Base-by-base conservation (phyloP, 768 basidiomycete species). In the Panus rudis region DNA sequence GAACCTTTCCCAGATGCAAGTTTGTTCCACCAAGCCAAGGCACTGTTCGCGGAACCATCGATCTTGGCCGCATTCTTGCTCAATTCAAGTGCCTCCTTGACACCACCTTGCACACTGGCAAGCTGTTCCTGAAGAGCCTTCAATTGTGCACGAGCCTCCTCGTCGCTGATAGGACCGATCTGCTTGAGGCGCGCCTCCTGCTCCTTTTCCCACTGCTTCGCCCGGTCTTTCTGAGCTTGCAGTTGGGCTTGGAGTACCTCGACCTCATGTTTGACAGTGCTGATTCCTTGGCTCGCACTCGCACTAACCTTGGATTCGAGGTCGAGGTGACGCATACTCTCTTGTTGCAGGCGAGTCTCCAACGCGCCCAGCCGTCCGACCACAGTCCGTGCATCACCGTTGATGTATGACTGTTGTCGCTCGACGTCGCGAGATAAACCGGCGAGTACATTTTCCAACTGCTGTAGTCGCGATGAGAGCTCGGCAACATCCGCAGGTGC, bases 21-120 rank as follows among this genome's bases (percentile, higher is more conserved):
- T 55, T 83, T 86, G 61, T 70, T 73, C 83, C 82, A 84, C 85
- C 85, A 87, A 4, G 75, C 73, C n/a, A 70, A 60, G 11, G 63
- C 69, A 25, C 64, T 56, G 19, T 65, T 63, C 3, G 63, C 46
- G 5, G 63, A 45, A 4, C 59, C 54, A 17, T 58, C 61, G 2
- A 67, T 63, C 43, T 72, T 69, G 39, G 55, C 54, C 3, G 63
- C 59, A 35, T 60, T 69, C 64, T 76, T 83, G 10, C 78, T 72
- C 3, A 77, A 51, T 39, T 88, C 86, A n/a, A 88, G 53, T 0
- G 83, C 82, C 42, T 88, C 84, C 59, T 78, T 77, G 38, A 85
- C 71, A 2, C 71, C 73, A 23, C 77, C 73, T 58, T 86, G 84
- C 16, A 84, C 67, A 24, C 57, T 59, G 1, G 70, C 76, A 13